Conservation (phyloP, 352 stramenopile species). For the Detonula confervacea region DNA sequence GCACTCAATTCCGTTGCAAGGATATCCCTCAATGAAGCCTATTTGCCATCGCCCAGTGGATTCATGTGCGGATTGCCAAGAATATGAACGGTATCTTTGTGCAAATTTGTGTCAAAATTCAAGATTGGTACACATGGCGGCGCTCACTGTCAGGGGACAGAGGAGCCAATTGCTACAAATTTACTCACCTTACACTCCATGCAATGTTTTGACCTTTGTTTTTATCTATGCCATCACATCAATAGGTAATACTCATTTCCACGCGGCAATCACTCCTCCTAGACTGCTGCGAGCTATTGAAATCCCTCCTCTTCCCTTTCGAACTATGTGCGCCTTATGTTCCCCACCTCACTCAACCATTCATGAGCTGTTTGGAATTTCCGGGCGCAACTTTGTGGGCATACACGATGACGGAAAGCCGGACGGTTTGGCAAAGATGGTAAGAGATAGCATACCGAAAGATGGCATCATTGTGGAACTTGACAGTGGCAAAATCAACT, state of each 20-base stretch:
- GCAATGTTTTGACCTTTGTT: too few species aligned
- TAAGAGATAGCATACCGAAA: slow-evolving; percentile 72
- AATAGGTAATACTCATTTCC: slow-evolving; percentile 80
- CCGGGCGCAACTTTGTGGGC: slow-evolving; percentile 83
- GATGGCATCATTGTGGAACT: slow-evolving; percentile 84
- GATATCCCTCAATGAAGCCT: too few species aligned
- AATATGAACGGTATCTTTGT: too few species aligned
- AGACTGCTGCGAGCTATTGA: slow-evolving; percentile 81
- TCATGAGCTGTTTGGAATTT: slow-evolving; percentile 84
- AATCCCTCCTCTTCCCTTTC: slow-evolving; percentile 83
- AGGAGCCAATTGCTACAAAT: too few species aligned
- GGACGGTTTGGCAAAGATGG: slow-evolving; percentile 66
- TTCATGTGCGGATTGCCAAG: too few species aligned
- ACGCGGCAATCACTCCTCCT: slow-evolving; percentile 74
- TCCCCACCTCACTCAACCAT: slow-evolving; percentile 78
- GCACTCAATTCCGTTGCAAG: too few species aligned
- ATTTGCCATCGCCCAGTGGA: too few species aligned
- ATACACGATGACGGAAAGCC: slow-evolving; percentile 77
- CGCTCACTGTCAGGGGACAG: too few species aligned
- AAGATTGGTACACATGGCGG: too few species aligned
- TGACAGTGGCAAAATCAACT: slow-evolving; percentile 76
- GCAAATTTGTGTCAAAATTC: too few species aligned
- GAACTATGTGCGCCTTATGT: slow-evolving; percentile 83
- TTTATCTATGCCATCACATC: background rate
- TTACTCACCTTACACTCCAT: too few species aligned